A percentile compares a stretch with the other conserved stretches of the same genome.
These are phyloP conservation scores for Trapa bicornis DNA, from an alignment of 345 rosid genomes.

Conservation along the genomic window DNA sequence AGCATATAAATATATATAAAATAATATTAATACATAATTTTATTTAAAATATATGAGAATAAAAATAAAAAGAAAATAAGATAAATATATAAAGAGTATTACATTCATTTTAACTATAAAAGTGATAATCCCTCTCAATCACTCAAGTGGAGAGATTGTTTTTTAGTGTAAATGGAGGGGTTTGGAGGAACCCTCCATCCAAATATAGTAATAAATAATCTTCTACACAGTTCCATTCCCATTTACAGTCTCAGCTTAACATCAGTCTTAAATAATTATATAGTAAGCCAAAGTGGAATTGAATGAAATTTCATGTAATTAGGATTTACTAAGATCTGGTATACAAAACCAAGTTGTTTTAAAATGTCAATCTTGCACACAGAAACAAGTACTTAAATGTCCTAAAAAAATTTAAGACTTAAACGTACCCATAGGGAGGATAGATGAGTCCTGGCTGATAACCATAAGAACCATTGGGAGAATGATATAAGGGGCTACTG, in stretches of 20 bases:
- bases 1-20: too few relatives aligned
- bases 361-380: neutral
- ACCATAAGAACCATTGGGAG: conserved; percentile 11
- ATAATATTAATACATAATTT: too few relatives aligned
- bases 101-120: too few relatives aligned
- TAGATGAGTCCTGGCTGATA: conserved; percentile 18
- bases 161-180: too few relatives aligned
- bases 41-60: too few relatives aligned
- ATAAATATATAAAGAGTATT: too few relatives aligned
- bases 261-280: neutral
- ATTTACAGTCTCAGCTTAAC: neutral
- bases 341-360: neutral
- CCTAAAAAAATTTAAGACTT: neutral
- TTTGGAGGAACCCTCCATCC: too few relatives aligned
- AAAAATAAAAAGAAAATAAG: too few relatives aligned
- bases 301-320: neutral
- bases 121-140: too few relatives aligned
- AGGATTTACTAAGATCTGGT: neutral
- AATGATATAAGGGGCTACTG: conserved; percentile 13
- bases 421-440: conserved; percentile 23
- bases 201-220: too few relatives aligned
- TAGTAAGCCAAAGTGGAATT: neutral
- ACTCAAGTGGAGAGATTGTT: too few relatives aligned
- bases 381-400: neutral
- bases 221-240: neutral